Percentiles rank a stretch among this genome's conserved stretches.
These are phyloP conservation scores for Lachnellula hyalina DNA, from an alignment of 2,329 filamentous ascomycete genomes.

Conservation along the genomic window DNA sequence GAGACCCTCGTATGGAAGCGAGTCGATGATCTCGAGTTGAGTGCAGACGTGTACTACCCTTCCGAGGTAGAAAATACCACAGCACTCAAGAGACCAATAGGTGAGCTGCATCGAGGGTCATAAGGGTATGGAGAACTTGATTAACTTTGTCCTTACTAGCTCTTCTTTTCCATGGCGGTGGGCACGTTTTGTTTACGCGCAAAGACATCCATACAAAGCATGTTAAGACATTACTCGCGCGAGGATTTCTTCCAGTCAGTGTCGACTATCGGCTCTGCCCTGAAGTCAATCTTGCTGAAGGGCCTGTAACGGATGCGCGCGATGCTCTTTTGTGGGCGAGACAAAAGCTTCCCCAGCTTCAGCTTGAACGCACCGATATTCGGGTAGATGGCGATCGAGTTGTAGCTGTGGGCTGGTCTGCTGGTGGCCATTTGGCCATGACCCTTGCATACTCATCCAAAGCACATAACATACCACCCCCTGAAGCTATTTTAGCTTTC, in stretches of 20 bases:
- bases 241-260: constrained; percentile 42
- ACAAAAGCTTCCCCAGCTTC: constrained; percentile 29
- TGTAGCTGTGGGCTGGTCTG: constrained; percentile 44
- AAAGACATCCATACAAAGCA: constrained; percentile 36
- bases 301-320: constrained; percentile 40
- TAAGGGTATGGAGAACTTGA: not conserved
- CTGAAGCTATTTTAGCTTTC: constrained; percentile 40
- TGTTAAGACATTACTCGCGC: constrained; percentile 32
- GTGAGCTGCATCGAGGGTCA: not conserved
- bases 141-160: constrained; percentile 22
- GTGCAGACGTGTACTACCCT: constrained; percentile 33
- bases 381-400: constrained; percentile 29
- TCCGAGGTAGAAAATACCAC: not conserved
- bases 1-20: constrained; percentile 35
- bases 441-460: constrained; percentile 36
- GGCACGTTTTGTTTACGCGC: constrained; percentile 36
- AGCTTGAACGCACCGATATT: constrained; percentile 11
- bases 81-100: constrained; percentile 1
- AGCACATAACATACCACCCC: constrained; percentile 30
- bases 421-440: constrained; percentile 43
- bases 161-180: constrained; percentile 42
- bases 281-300: constrained; percentile 40
- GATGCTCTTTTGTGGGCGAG: constrained; percentile 40
- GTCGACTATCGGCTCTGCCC: constrained; percentile 48
- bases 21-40: constrained; percentile 11